phyloP scores from a whole-genome alignment of 305 asterid species.

The Solanum chacoense region DNA sequence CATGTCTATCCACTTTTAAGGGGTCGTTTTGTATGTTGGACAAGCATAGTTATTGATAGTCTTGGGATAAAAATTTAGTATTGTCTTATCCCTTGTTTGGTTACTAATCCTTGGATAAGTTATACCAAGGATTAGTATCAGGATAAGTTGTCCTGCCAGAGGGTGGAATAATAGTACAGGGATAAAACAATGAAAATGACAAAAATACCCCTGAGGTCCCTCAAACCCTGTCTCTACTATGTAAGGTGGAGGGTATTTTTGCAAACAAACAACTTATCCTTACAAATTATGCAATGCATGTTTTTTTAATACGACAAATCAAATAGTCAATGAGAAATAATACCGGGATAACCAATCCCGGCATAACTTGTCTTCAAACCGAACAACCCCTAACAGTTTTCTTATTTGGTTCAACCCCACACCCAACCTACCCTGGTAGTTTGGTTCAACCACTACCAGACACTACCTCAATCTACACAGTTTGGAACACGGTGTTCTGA shows the following conservation, averaged over 20 bases:
- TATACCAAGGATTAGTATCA: neutral
- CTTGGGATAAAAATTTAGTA: neutral
- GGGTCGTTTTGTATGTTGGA: neutral
- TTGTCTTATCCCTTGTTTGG: neutral
- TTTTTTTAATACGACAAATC: neutral
- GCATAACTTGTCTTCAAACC: neutral
- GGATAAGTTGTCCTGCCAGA: neutral
- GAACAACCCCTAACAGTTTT: neutral
- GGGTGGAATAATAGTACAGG: neutral
- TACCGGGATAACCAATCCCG: neutral
- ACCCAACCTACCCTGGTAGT: neutral
- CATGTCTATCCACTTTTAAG: neutral
- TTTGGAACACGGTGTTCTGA: neutral
- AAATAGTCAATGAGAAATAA: neutral
- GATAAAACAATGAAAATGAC: neutral
- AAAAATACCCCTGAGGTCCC: neutral
- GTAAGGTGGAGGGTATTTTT: neutral
- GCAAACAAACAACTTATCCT: neutral
- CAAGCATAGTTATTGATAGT: neutral
- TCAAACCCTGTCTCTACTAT: neutral
- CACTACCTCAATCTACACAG: neutral
- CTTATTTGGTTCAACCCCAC: neutral
- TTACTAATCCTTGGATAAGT: neutral
- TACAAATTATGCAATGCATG: neutral
- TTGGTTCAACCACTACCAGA: neutral